Conservation (phyloP, 345 rosid species). For the Gossypium raimondii region DNA sequence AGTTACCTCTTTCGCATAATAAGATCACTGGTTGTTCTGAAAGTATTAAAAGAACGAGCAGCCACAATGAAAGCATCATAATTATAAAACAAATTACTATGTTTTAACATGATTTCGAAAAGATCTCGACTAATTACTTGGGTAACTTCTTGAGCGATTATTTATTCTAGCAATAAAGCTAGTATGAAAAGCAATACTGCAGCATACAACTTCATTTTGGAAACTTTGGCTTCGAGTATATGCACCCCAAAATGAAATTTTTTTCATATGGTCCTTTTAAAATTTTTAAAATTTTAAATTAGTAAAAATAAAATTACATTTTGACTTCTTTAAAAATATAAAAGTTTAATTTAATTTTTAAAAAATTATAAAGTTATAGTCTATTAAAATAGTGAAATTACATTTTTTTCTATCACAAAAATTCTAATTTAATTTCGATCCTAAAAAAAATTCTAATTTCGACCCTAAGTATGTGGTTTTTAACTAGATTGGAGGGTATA, state of each 20-base stretch:
- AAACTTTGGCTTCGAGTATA: neutral
- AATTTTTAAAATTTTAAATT: too few relatives aligned
- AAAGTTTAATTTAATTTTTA: too few relatives aligned
- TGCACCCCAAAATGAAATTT: neutral
- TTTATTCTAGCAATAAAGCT: neutral
- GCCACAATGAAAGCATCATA: slow-evolving; percentile 21
- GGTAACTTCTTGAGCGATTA: slow-evolving; percentile 13
- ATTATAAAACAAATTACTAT: slow-evolving; percentile 16
- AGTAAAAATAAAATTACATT: too few relatives aligned
- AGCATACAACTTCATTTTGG: neutral
- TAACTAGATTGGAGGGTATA: neutral
- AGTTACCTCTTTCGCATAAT: slow-evolving; percentile 27
- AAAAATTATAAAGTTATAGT: too few relatives aligned
- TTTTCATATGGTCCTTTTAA: too few relatives aligned
- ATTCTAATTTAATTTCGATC: too few relatives aligned
- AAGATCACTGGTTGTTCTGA: slow-evolving; percentile 25
- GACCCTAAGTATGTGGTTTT: neutral
- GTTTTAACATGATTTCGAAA: slow-evolving; percentile 21
- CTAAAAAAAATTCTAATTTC: too few relatives aligned
- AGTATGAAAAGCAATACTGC: neutral
- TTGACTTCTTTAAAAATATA: too few relatives aligned
- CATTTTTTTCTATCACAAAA: too few relatives aligned
- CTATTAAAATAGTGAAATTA: too few relatives aligned
- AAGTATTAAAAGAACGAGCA: slow-evolving; percentile 23
- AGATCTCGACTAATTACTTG: neutral